A percentile compares a stretch with the other conserved stretches of the same genome.
phyloP scores from a whole-genome alignment of 169 alveolate genomes.

The Plasmodium adleri region DNA sequence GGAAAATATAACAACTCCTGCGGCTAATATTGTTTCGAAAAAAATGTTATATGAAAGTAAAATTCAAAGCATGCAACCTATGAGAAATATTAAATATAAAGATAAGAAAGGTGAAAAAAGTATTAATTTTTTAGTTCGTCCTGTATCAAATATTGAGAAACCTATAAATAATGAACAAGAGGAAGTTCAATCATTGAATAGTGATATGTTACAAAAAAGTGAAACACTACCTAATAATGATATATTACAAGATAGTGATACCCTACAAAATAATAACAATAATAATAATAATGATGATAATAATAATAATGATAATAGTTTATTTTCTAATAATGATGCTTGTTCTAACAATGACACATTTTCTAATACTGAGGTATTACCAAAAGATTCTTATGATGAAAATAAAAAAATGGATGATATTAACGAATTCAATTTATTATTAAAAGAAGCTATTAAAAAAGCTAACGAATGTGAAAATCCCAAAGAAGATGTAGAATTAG shows the following conservation, averaged over 20 bases:
- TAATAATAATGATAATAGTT: not conserved
- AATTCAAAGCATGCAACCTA: slow-evolving; percentile 75
- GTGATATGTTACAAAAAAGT: too few species aligned
- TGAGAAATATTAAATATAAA: slow-evolving; percentile 59
- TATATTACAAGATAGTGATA: too few species aligned
- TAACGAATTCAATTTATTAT: slow-evolving; percentile 50
- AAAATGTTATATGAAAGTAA: slow-evolving; percentile 46
- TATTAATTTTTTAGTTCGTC: slow-evolving; percentile 71
- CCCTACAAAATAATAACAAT: not conserved
- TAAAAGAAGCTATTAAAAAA: slow-evolving; percentile 70
- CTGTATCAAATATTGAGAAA: slow-evolving; percentile 11
- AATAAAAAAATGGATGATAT: slow-evolving; percentile 28
- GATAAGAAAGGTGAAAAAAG: slow-evolving; percentile 73
- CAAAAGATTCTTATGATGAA: slow-evolving; percentile 3
- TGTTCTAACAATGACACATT: not conserved
- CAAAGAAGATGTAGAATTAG: slow-evolving; percentile 71
- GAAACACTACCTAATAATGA: too few species aligned
- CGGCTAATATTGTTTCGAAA: slow-evolving; percentile 7
- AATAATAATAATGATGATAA: not conserved
- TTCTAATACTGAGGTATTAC: not conserved
- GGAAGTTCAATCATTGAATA: not conserved
- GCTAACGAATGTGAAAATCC: slow-evolving; percentile 72
- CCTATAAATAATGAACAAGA: not conserved
- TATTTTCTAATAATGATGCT: not conserved
- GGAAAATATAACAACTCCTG: not conserved